Evolutionary conservation across 805 yeast species (phyloP).

Genomic region (Metschnikowia peoriensis): DNA sequence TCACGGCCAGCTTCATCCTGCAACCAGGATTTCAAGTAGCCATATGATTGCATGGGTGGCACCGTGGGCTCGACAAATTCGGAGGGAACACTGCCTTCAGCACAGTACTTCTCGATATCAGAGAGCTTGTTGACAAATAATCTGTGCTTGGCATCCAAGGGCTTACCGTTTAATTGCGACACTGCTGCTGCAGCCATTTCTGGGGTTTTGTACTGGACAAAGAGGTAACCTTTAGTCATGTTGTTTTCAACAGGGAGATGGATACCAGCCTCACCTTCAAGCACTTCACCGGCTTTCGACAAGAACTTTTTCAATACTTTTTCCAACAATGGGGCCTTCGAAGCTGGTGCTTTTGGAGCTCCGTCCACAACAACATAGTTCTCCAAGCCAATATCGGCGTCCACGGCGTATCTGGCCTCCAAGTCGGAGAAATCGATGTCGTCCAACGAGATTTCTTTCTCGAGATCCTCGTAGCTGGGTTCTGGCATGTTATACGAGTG

Average conservation of each 20-base stretch:
- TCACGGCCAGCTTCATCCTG: constrained; percentile 87
- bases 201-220: constrained; percentile 73
- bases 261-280: constrained; percentile 58
- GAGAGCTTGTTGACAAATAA: constrained; percentile 76
- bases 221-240: constrained; percentile 80
- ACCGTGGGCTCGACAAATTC: constrained; percentile 70
- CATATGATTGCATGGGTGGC: constrained; percentile 71
- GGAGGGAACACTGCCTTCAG: constrained; percentile 57
- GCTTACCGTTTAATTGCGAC: constrained; percentile 79
- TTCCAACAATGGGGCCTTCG: constrained; percentile 77
- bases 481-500: constrained; percentile 13
- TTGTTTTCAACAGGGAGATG: constrained; percentile 79
- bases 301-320: constrained; percentile 85
- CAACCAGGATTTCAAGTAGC: constrained; percentile 87
- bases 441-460: constrained; percentile 38
- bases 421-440: constrained; percentile 81
- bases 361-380: constrained; percentile 88
- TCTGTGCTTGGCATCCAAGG: constrained; percentile 91
- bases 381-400: constrained; percentile 61
- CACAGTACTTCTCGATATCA: constrained; percentile 78
- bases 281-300: constrained; percentile 71
- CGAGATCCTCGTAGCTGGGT: constrained; percentile 31
- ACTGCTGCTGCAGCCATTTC: constrained; percentile 76
- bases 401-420: constrained; percentile 68
- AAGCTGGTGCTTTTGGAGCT: constrained; percentile 90